phyloP scores from a whole-genome alignment of 805 yeast genomes.

The Candida vartiovaarae region DNA sequence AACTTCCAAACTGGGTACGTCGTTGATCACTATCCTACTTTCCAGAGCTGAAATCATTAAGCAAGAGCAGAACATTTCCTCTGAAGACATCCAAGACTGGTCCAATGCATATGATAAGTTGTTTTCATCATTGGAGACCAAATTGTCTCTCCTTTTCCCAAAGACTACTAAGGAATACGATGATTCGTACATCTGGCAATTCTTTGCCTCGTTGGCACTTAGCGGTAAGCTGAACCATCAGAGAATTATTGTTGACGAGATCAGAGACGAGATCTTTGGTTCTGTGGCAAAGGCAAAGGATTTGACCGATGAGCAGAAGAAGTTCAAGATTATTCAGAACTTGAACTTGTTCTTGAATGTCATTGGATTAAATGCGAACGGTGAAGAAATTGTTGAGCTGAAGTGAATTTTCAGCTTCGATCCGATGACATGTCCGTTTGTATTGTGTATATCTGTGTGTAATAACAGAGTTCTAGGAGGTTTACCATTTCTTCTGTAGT shows the following conservation, averaged over 20 bases:
- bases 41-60: constrained; percentile 88
- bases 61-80: constrained; percentile 59
- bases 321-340: constrained; percentile 60
- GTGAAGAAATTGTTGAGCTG: constrained; percentile 79
- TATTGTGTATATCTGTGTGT: too few species aligned
- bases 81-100: constrained; percentile 51
- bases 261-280: constrained; percentile 87
- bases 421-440: too few species aligned
- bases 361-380: constrained; percentile 92
- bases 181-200: constrained; percentile 81
- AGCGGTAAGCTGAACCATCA: constrained; percentile 90
- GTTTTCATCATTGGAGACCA: constrained; percentile 72
- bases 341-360: constrained; percentile 90
- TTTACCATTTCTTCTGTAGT: too few species aligned
- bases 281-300: constrained; percentile 72
- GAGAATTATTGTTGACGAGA: constrained; percentile 89
- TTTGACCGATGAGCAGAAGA: constrained; percentile 29
- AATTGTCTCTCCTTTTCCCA: constrained; percentile 76
- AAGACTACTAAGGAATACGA: constrained; percentile 38
- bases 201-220: constrained; percentile 85
- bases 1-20: constrained; percentile 71
- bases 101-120: constrained; percentile 71
- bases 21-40: constrained; percentile 80
- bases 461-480: too few species aligned
- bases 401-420: constrained; percentile 21